These are phyloP conservation scores for Phytophthora citrophthora DNA, from an alignment of 352 stramenopile species.

Conservation along the genomic window DNA sequence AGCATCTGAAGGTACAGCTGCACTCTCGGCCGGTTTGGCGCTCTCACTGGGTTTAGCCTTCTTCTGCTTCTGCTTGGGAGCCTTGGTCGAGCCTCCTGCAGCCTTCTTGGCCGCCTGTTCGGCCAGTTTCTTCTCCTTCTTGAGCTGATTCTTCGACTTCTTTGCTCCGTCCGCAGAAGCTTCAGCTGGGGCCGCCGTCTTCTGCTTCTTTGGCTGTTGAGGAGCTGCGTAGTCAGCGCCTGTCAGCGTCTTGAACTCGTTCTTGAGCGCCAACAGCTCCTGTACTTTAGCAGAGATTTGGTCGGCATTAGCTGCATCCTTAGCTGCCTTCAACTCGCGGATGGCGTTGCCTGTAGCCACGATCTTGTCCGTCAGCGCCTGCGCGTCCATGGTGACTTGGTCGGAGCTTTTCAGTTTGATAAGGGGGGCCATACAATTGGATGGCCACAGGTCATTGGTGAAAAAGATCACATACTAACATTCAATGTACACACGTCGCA, in stretches of 20 bases:
- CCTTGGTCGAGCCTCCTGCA: conserved; percentile 33
- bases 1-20: conserved; percentile 55
- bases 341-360: conserved; percentile 78
- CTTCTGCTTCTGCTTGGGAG: conserved; percentile 48
- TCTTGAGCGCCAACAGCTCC: conserved; percentile 76
- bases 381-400: conserved; percentile 27
- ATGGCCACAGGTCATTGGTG: conserved; percentile 28
- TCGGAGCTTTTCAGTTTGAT: conserved; percentile 8
- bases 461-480: conserved; percentile 20
- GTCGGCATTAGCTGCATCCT: conserved; percentile 60
- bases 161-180: conserved; percentile 27
- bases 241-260: conserved; percentile 81
- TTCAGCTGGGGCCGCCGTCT: conserved; percentile 26
- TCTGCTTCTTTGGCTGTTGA: conserved; percentile 44
- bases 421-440: conserved; percentile 21
- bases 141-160: conserved; percentile 89
- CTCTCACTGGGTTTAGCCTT: conserved; percentile 77
- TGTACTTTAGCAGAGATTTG: conserved; percentile 53
- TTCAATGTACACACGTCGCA: conserved; percentile 18
- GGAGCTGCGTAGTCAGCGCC: conserved; percentile 73
- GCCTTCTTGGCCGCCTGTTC: conserved; percentile 71
- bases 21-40: conserved; percentile 68
- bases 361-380: conserved; percentile 65
- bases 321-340: conserved; percentile 81
- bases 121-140: conserved; percentile 89